A percentile compares a stretch with the other conserved stretches of the same genome.
phyloP scores from a whole-genome alignment of 352 stramenopile genomes.

The Phytophthora ramorum region DNA sequence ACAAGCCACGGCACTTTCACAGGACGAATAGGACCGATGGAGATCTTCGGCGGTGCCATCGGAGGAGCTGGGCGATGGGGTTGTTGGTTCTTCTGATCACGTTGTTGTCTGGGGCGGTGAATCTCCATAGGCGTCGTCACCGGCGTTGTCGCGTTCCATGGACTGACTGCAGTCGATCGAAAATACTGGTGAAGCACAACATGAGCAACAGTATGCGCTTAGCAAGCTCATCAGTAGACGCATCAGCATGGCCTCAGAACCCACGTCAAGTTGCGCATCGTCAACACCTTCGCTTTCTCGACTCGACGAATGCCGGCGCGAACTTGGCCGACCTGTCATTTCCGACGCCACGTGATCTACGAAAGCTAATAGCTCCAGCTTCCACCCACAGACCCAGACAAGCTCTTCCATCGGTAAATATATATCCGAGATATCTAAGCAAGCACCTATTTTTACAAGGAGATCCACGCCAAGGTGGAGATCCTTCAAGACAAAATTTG shows the following conservation, averaged over 20 bases:
- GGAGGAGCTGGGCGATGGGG: constrained; percentile 12
- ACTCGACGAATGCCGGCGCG: constrained; percentile 16
- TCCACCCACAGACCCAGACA: background rate
- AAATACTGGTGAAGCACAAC: constrained; percentile 8
- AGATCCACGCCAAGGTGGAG: too few species aligned
- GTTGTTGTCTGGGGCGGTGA: constrained; percentile 14
- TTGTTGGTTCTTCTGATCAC: constrained; percentile 9
- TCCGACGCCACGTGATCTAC: background rate
- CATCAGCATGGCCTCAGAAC: background rate
- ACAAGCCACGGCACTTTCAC: constrained; percentile 29
- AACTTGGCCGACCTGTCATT: constrained; percentile 22
- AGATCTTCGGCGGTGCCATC: constrained; percentile 23
- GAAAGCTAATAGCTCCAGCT: background rate
- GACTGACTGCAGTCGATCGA: constrained; percentile 24
- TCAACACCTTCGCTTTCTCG: constrained; percentile 18
- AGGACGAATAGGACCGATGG: constrained; percentile 25
- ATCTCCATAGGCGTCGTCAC: constrained; percentile 24
- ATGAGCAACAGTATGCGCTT: background rate
- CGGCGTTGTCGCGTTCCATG: constrained; percentile 29
- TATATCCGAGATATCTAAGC: background rate
- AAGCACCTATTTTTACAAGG: constrained; percentile 14
- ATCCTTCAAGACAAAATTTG: too few species aligned
- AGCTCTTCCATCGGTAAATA: background rate
- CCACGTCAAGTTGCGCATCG: constrained; percentile 21
- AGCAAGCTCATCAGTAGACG: background rate